Evolutionary conservation across 371 early-diverging fungal genomes (phyloP).

Genomic region (Scutellospora calospora): DNA sequence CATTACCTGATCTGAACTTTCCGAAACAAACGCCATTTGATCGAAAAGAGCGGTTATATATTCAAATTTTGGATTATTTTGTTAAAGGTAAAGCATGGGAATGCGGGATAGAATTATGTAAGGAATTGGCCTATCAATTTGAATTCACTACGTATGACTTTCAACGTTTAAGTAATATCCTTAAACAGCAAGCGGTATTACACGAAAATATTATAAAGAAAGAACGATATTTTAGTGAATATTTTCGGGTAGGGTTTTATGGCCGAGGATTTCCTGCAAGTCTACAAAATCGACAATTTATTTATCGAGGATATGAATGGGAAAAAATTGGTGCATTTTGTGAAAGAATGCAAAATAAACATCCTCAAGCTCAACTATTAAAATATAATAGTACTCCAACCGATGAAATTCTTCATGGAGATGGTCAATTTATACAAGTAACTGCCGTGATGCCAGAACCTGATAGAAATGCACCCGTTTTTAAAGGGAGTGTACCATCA

Average conservation of each 20-base stretch:
- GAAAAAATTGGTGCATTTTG: conserved; percentile 79
- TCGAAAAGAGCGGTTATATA: conserved; percentile 72
- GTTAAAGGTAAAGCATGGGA: conserved; percentile 80
- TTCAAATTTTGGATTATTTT: conserved; percentile 67
- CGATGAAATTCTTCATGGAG: conserved; percentile 63
- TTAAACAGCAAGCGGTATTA: conserved; percentile 65
- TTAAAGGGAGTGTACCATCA: conserved; percentile 57
- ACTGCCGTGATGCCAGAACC: conserved; percentile 75
- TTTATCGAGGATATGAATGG: conserved; percentile 79
- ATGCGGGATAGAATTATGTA: conserved; percentile 67
- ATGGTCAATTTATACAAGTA: conserved; percentile 75
- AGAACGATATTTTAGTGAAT: conserved; percentile 73
- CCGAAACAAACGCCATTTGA: conserved; percentile 64
- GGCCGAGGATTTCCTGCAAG: conserved; percentile 70
- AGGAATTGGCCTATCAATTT: conserved; percentile 69
- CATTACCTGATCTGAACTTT: conserved; percentile 64
- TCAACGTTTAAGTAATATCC: conserved; percentile 60
- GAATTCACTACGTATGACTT: conserved; percentile 66
- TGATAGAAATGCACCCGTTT: conserved; percentile 49
- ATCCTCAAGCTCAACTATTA: conserved; percentile 68
- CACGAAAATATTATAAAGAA: conserved; percentile 66
- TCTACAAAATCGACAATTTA: conserved; percentile 71
- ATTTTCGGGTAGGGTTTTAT: conserved; percentile 82
- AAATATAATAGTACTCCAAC: conserved; percentile 56
- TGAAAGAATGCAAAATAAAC: conserved; percentile 75